Evolutionary conservation across 805 yeast genomes (phyloP).

Genomic region (Sugiyamaella lignohabitans): DNA sequence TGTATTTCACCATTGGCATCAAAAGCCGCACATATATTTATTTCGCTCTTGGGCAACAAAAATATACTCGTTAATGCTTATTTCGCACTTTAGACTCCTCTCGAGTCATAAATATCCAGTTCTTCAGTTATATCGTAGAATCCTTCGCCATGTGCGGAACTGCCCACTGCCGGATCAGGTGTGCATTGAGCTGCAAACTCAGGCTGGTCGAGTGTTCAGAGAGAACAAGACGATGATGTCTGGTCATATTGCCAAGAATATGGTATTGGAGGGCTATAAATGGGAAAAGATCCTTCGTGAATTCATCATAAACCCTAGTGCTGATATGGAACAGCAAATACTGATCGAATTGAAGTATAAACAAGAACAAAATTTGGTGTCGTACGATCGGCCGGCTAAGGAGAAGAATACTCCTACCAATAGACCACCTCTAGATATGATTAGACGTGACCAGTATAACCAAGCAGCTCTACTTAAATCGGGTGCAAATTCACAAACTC

Average conservation of each 20-base stretch:
- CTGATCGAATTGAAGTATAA: neutral
- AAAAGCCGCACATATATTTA: too few relatives aligned
- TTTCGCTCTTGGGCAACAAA: too few relatives aligned
- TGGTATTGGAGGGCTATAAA: constrained; percentile 8
- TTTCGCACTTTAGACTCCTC: constrained; percentile 14
- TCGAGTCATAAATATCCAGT: constrained; percentile 10
- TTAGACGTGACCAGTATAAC: constrained; percentile 3
- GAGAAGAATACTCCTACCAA: constrained; percentile 3
- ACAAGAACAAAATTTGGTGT: neutral
- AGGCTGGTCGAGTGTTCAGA: neutral
- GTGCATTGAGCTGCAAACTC: neutral
- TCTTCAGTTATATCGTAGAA: constrained; percentile 10
- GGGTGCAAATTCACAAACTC: neutral
- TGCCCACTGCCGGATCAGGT: constrained; percentile 6
- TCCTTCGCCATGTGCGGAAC: constrained; percentile 10
- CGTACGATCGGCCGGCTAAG: neutral
- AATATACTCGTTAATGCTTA: too few relatives aligned
- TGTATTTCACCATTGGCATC: too few relatives aligned
- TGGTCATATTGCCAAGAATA: constrained; percentile 8
- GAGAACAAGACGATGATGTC: constrained; percentile 10
- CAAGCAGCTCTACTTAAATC: neutral
- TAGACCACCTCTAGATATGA: neutral
- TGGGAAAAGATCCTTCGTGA: constrained; percentile 13
- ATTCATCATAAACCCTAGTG: neutral
- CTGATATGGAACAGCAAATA: neutral